phyloP scores from a whole-genome alignment of 257 asterid species.

The Parsonsia alboflavescens region DNA sequence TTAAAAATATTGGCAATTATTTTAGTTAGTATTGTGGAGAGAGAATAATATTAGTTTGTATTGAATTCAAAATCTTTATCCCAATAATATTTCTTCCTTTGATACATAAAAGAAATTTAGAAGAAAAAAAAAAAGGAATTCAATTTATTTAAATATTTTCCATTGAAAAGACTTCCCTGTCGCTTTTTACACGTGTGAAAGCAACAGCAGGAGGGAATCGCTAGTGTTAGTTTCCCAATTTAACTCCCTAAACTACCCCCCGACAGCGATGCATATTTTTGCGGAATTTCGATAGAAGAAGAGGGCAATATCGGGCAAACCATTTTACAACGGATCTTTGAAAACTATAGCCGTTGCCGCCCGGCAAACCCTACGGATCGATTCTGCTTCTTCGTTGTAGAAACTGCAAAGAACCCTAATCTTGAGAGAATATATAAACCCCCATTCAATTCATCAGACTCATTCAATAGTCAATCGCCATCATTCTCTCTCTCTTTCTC shows the following conservation, averaged over 20 bases:
- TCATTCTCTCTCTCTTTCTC: constrained; percentile 11
- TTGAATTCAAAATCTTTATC: too few species aligned
- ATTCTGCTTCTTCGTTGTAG: background rate
- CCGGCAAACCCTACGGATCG: background rate
- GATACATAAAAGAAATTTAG: too few species aligned
- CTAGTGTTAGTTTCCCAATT: background rate
- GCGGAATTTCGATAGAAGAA: background rate
- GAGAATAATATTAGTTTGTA: too few species aligned
- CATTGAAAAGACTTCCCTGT: too few species aligned
- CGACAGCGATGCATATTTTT: too few species aligned
- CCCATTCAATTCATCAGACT: constrained; percentile 15
- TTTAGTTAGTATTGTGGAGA: too few species aligned
- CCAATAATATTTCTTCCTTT: too few species aligned
- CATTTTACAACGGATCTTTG: constrained; percentile 15
- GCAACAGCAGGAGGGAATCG: background rate
- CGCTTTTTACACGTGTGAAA: too few species aligned
- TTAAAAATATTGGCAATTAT: too few species aligned
- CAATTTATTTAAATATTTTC: too few species aligned
- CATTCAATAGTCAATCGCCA: constrained; percentile 11
- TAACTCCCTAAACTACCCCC: background rate
- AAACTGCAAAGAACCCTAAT: background rate
- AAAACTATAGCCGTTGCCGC: constrained; percentile 41
- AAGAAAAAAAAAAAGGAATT: too few species aligned
- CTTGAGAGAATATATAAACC: background rate
- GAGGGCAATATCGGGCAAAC: constrained; percentile 10